Evolutionary conservation across 2,329 filamentous ascomycete species (phyloP).

Genomic region (Ophiostoma fasciatum): DNA sequence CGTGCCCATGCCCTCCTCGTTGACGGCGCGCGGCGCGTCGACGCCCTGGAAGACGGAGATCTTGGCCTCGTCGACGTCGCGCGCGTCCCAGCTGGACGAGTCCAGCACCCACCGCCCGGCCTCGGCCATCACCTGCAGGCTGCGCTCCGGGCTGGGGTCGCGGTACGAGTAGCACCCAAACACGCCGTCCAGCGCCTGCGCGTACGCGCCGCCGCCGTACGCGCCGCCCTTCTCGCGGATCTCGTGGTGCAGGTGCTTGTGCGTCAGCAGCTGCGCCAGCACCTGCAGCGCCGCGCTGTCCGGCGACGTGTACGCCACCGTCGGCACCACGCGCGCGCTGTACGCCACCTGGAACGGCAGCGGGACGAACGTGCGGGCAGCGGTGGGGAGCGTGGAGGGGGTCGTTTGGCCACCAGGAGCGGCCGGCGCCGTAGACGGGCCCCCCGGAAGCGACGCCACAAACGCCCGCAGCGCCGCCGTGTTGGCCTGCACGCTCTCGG

Average conservation of each 20-base stretch:
- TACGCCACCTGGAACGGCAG: conserved; percentile 97
- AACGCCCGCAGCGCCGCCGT: conserved; percentile 57
- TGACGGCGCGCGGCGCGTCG: conserved; percentile 78
- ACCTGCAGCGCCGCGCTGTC: conserved; percentile 73
- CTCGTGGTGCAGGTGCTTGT: conserved; percentile 93
- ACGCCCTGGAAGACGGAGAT: conserved; percentile 84
- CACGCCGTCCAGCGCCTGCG: conserved; percentile 61
- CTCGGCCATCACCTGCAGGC: conserved; percentile 67
- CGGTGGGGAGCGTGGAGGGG: conserved; percentile 4
- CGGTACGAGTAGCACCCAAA: conserved; percentile 97
- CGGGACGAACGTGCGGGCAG: conserved; percentile 68
- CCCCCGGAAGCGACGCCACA: conserved; percentile 42
- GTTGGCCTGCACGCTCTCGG: conserved; percentile 56
- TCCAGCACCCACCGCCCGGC: conserved; percentile 65
- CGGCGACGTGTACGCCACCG: conserved; percentile 64
- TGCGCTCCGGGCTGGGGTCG: conserved; percentile 87
- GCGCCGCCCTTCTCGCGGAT: conserved; percentile 96
- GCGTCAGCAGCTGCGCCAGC: conserved; percentile 79
- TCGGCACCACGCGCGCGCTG: conserved; percentile 66
- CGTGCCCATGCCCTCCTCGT: conserved; percentile 69
- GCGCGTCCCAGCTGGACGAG: conserved; percentile 65
- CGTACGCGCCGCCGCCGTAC: conserved; percentile 84
- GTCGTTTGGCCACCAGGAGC: too few species aligned
- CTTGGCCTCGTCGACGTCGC: conserved; percentile 91
- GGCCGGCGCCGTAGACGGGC: conserved; percentile 1